Percentiles rank a stretch among this genome's conserved stretches.
phyloP scores from a whole-genome alignment of 352 stramenopile genomes.

The Phytophthora pistaciae region DNA sequence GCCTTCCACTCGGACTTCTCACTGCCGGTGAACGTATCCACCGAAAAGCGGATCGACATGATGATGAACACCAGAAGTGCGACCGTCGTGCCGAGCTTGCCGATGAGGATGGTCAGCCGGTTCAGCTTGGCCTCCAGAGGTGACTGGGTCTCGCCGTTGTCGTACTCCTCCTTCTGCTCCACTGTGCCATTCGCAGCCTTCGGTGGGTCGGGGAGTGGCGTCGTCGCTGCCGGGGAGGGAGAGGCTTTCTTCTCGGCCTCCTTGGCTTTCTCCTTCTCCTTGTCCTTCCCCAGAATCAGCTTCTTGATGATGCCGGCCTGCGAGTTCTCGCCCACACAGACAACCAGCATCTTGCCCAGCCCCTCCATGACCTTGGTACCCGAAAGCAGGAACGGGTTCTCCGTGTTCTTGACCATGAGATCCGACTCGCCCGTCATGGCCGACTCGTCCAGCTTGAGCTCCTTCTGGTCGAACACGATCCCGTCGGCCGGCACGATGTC shows the following conservation, averaged over 20 bases:
- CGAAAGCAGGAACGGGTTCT: conserved; percentile 95
- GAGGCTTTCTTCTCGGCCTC: conserved; percentile 25
- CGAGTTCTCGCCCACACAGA: conserved; percentile 93
- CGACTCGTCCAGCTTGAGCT: conserved; percentile 93
- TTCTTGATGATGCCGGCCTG: conserved; percentile 95
- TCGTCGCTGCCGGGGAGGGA: conserved; percentile 15
- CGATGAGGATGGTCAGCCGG: conserved; percentile 83
- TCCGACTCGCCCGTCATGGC: conserved; percentile 94
- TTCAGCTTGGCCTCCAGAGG: conserved; percentile 91
- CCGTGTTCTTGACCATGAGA: conserved; percentile 81
- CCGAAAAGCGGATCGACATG: conserved; percentile 77
- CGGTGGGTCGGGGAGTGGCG: conserved; percentile 10
- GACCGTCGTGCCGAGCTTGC: conserved; percentile 78
- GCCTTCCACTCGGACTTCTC: conserved; percentile 50
- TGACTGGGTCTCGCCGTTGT: conserved; percentile 65
- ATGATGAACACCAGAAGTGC: conserved; percentile 84
- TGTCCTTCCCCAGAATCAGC: conserved; percentile 75
- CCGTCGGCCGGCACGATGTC: conserved; percentile 93
- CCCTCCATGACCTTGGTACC: conserved; percentile 96
- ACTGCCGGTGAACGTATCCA: conserved; percentile 64
- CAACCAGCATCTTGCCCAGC: conserved; percentile 92
- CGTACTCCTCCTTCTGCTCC: conserved; percentile 72
- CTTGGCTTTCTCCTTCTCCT: conserved; percentile 56
- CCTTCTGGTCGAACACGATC: conserved; percentile 89
- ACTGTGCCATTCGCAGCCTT: conserved; percentile 84